Evolutionary conservation across 805 yeast genomes (phyloP).

Genomic region (Wickerhamomyces rabaulensis): DNA sequence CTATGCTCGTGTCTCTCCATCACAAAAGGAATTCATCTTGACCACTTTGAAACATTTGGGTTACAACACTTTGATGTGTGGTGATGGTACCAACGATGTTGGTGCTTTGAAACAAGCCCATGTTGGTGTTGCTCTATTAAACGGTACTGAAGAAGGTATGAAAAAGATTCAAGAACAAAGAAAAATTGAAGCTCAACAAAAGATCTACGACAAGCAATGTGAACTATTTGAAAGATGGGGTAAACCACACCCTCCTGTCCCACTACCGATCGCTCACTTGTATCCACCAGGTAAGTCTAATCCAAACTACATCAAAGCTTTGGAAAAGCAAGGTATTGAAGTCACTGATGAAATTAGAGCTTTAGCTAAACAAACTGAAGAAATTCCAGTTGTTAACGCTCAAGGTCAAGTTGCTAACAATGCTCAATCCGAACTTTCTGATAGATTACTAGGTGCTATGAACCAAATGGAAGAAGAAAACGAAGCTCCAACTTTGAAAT

Average conservation of each 20-base stretch:
- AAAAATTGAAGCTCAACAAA: conserved; percentile 56
- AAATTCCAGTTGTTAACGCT: conserved; percentile 29
- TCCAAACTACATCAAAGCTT: conserved; percentile 80
- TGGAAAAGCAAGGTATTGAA: conserved; percentile 77
- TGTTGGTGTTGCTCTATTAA: conserved; percentile 94
- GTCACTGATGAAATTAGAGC: conserved; percentile 70
- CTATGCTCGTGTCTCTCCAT: conserved; percentile 94
- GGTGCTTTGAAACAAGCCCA: conserved; percentile 99
- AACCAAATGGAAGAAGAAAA: conserved; percentile 55
- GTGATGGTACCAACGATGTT: conserved; percentile 99
- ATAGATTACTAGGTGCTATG: conserved; percentile 52
- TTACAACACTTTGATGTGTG: conserved; percentile 95
- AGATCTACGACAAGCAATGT: conserved; percentile 79
- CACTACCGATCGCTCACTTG: conserved; percentile 83
- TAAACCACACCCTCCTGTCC: conserved; percentile 79
- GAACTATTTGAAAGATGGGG: conserved; percentile 76
- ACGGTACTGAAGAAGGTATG: conserved; percentile 94
- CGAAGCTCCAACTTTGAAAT: conserved; percentile 88
- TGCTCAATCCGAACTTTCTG: conserved; percentile 49
- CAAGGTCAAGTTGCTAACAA: conserved; percentile 26
- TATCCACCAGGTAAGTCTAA: conserved; percentile 94
- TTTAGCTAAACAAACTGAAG: conserved; percentile 49
- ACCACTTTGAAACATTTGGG: conserved; percentile 81
- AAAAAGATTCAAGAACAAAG: conserved; percentile 81
- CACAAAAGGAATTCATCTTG: conserved; percentile 89